Base-by-base conservation (phyloP, 1,139 yeast species). In the Suhomyces bribrorum region DNA sequence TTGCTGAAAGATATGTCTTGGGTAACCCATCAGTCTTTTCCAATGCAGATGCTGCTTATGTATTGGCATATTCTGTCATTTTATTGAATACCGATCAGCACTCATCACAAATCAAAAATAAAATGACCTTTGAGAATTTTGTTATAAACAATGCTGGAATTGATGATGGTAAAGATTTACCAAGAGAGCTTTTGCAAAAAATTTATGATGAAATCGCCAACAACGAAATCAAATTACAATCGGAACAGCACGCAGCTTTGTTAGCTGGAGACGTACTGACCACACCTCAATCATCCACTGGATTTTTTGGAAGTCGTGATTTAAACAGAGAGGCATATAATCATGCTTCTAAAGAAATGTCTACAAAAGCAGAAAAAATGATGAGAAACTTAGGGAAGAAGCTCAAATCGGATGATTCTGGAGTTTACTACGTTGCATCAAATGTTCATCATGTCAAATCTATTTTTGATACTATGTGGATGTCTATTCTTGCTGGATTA, bases 21-120 rank as follows among this genome's bases (percentile, higher is more conserved):
- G 96, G 94, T 40, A 94, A 92, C 56, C 96, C 97, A 5, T 71
- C 73, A 13, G 74, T 83, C 0, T 92, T 92, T 61, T 81, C 96
- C 0, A 87, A 88, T 55, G 96, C 97, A 2, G 97, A 89, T 55
- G 83, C 97, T 0, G 96, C 96, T 0, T 94, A 92, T 58, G 84
- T 90, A 16, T 72, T 94, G 46, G 89, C 96, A 1, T 94, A 90
- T 62, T 92, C 98, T 2, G 89, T 89, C 5, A 86, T 92, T 42
- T 74, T 94, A 86, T 74, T 94, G 52, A 94, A 94, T 56, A 94
- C 98, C 0, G 98, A 94, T 63, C 81, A 83, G 54, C 97, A 92
- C 61, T 88, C 95, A 3, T 82, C 87, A 7, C 96, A 87, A 55
- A 80, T 87, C 40, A 87, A 86, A 53, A 79, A 76, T 40, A 76